Evolutionary conservation across 345 rosid genomes (phyloP).

Genomic region (Erysimum cheiranthoides): DNA sequence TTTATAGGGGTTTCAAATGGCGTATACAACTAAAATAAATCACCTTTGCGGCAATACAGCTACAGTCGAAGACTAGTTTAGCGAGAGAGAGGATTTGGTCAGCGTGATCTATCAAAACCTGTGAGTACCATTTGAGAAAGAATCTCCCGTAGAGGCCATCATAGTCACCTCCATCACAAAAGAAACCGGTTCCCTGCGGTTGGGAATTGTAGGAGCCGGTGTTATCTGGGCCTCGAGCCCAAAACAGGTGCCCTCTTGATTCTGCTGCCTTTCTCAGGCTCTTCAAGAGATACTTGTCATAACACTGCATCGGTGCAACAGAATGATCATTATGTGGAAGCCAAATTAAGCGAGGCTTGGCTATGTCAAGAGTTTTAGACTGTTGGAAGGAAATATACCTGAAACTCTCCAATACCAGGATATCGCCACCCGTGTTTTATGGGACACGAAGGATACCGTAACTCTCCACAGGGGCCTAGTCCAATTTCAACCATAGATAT

Average conservation of each 20-base stretch:
- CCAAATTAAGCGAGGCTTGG: slow-evolving; percentile 26
- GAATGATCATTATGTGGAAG: slow-evolving; percentile 33
- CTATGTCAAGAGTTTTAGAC: slow-evolving; percentile 21
- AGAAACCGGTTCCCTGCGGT: slow-evolving; percentile 91
- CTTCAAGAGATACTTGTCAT: slow-evolving; percentile 80
- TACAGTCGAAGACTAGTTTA: slow-evolving; percentile 82
- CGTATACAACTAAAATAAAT: slow-evolving; percentile 41
- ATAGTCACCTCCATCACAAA: slow-evolving; percentile 95
- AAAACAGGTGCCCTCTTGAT: slow-evolving; percentile 72
- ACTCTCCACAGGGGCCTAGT: slow-evolving; percentile 96
- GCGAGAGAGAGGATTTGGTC: slow-evolving; percentile 81
- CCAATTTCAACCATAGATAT: slow-evolving; percentile 90
- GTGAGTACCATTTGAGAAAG: slow-evolving; percentile 95
- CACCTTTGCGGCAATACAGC: slow-evolving; percentile 82
- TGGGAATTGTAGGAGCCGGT: slow-evolving; percentile 85
- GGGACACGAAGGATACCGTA: slow-evolving; percentile 91
- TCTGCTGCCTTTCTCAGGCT: slow-evolving; percentile 85
- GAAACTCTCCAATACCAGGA: slow-evolving; percentile 98
- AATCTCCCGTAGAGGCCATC: slow-evolving; percentile 93
- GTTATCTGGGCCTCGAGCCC: slow-evolving; percentile 95
- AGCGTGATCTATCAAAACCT: slow-evolving; percentile 77
- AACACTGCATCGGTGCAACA: slow-evolving; percentile 63
- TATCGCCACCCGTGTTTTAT: slow-evolving; percentile 99
- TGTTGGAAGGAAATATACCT: slow-evolving; percentile 57
- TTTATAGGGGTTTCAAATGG: slow-evolving; percentile 4